phyloP scores from a whole-genome alignment of 768 basidiomycete species.

The Termitomyces sp. region DNA sequence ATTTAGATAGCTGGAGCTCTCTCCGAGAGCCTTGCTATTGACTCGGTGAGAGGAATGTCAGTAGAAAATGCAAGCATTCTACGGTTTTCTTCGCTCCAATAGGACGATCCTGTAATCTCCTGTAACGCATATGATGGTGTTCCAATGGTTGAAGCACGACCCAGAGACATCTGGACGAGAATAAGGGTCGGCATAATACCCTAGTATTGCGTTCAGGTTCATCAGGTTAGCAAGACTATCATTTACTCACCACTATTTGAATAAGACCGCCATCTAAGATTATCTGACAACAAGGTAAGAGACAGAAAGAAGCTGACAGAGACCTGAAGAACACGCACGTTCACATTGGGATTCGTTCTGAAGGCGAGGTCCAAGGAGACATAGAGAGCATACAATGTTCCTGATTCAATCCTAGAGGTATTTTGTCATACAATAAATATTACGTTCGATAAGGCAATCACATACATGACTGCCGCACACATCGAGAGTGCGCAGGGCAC shows the following conservation, averaged over 20 bases:
- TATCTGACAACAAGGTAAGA: slow-evolving; percentile 3
- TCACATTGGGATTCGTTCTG: slow-evolving; percentile 18
- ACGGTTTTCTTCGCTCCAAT: slow-evolving; percentile 4
- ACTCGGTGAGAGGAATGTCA: neutral
- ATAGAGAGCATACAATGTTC: slow-evolving; percentile 33
- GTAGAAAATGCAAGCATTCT: neutral
- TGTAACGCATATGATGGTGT: neutral
- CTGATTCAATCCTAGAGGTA: slow-evolving; percentile 33
- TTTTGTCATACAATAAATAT: neutral
- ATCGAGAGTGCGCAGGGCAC: slow-evolving; percentile 28
- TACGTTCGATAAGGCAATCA: neutral
- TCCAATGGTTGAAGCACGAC: slow-evolving; percentile 6
- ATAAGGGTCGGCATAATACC: slow-evolving; percentile 18
- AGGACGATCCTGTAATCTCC: neutral
- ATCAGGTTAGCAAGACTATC: neutral
- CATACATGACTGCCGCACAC: slow-evolving; percentile 34
- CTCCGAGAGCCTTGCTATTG: neutral
- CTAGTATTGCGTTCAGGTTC: neutral
- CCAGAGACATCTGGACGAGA: slow-evolving; percentile 12
- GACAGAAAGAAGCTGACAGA: slow-evolving; percentile 6
- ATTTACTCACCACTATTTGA: slow-evolving; percentile 16
- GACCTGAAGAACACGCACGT: slow-evolving; percentile 17
- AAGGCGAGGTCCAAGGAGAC: slow-evolving; percentile 27
- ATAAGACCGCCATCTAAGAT: slow-evolving; percentile 16
- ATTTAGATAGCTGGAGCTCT: neutral